Conservation (phyloP, 2,329 filamentous ascomycete species). For the Ceratocystis variospora region DNA sequence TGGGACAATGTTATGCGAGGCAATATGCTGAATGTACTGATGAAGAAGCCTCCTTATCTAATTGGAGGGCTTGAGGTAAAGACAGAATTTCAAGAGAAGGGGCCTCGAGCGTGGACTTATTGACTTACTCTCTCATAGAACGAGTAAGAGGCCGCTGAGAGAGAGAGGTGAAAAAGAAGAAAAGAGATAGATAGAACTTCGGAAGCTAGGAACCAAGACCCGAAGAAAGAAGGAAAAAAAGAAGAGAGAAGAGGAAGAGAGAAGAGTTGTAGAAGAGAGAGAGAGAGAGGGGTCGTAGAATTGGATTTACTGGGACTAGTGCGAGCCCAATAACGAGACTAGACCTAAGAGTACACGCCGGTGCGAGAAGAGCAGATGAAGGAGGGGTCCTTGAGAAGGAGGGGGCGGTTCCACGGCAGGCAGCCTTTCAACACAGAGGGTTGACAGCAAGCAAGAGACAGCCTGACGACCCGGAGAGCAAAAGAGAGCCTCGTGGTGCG, state of each 20-base stretch:
- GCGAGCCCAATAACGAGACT: slow-evolving; percentile 4
- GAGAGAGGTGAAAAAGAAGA: slow-evolving; percentile 9
- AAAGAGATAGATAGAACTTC: slow-evolving; percentile 2
- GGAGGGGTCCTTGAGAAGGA: slow-evolving; percentile 15
- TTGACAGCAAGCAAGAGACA: not conserved
- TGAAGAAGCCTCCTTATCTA: not conserved
- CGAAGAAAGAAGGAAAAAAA: slow-evolving; percentile 6
- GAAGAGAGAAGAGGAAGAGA: not conserved
- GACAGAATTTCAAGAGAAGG: not conserved
- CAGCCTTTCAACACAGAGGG: not conserved
- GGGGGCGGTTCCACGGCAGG: slow-evolving; percentile 5
- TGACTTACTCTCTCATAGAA: not conserved
- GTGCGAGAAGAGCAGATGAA: slow-evolving; percentile 12
- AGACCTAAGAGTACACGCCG: slow-evolving; percentile 12
- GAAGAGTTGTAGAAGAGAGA: not conserved
- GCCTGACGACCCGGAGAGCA: not conserved
- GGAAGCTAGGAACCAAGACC: slow-evolving; percentile 3
- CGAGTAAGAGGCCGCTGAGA: not conserved
- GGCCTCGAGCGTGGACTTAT: not conserved
- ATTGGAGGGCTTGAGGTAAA: not conserved
- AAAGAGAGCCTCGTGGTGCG: not conserved
- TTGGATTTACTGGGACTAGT: slow-evolving; percentile 4
- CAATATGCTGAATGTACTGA: not conserved
- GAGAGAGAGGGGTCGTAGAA: not conserved
- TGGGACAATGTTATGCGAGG: not conserved